Evolutionary conservation across 2,329 filamentous ascomycete species (phyloP).

Genomic region (Fusarium piperis): DNA sequence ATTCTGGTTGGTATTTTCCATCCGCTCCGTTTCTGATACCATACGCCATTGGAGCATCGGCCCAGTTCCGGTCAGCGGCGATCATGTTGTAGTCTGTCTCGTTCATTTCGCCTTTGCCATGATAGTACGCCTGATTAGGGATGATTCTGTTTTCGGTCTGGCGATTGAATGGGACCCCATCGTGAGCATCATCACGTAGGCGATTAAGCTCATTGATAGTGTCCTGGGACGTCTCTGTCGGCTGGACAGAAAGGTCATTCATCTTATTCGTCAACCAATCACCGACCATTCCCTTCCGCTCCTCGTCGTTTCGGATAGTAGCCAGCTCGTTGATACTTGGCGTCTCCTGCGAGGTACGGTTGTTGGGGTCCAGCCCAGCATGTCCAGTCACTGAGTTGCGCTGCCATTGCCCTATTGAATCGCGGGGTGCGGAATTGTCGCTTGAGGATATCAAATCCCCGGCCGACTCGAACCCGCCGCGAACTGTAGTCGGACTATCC

Average conservation of each 20-base stretch:
- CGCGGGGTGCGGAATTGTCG: constrained; percentile 45
- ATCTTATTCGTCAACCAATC: constrained; percentile 58
- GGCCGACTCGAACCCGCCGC: constrained; percentile 49
- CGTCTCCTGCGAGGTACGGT: constrained; percentile 55
- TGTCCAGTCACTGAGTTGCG: constrained; percentile 52
- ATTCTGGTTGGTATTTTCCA: constrained; percentile 56
- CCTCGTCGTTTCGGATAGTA: constrained; percentile 51
- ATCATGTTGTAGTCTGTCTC: constrained; percentile 62
- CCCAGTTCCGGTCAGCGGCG: constrained; percentile 59
- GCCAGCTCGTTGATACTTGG: constrained; percentile 61
- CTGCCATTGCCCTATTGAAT: constrained; percentile 55
- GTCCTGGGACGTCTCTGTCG: constrained; percentile 37
- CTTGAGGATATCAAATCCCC: constrained; percentile 51
- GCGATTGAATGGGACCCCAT: constrained; percentile 56
- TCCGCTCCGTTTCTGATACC: constrained; percentile 51
- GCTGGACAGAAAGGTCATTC: constrained; percentile 40
- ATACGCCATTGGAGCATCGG: constrained; percentile 58
- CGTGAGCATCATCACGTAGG: constrained; percentile 43
- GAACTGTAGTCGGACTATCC: constrained; percentile 49
- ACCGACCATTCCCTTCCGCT: constrained; percentile 61
- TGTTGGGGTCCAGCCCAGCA: constrained; percentile 58
- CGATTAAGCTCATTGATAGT: constrained; percentile 36
- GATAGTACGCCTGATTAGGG: constrained; percentile 61
- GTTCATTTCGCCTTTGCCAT: constrained; percentile 53
- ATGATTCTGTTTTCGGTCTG: constrained; percentile 62